Base-by-base conservation (phyloP, 2,329 filamentous ascomycete genomes). In the Penicillium palitans region DNA sequence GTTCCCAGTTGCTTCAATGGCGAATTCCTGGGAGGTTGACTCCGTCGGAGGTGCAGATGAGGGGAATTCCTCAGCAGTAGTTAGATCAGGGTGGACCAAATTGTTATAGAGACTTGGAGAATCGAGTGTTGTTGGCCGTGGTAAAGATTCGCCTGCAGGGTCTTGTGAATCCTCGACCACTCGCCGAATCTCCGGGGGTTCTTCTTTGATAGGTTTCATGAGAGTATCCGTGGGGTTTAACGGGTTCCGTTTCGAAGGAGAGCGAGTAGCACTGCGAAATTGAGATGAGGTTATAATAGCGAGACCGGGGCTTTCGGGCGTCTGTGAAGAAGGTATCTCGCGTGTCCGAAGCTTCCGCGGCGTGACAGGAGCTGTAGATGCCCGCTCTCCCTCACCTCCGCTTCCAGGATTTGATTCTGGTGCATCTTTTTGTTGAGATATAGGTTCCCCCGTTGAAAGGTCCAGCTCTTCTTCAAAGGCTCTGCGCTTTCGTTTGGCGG, bases 321-420 rank as follows among this genome's bases (percentile, higher is more conserved):
- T 78, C 41, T 78, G 76, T 7, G 76, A 78, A 4, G 76, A 78
- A 6, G 75, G 76, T 54, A 78, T 72, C 53, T 76, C 74, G 9
- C 67, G 59, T 46, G 59, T 70, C 19, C 57, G 61, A 33, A 51
- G 52, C 59, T 75, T 77, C 42, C 62, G 67, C 6, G 76, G 76
- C 1, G 76, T 78, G 7, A 64, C 54, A 33, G 72, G 73, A 13
- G 33, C 40, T 27, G 40, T 21, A 19, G 27, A 33, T 41, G 15
- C 12, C 21, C 8, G 29, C 3, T 21, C 7, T 6, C 52, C 47
- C 2, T 46, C 24, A 1, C n/a, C 19, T 4, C 39, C 19, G 31
- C 44, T 35, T 25, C 41, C 31, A 12, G 35, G 3, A 7, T 51
- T 47, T 17, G 41, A 25, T 3, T 55, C 47, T 39, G 62, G 63